Conservation (phyloP, 495 filamentous ascomycete genomes). For the Aeminium ludgeri region DNA sequence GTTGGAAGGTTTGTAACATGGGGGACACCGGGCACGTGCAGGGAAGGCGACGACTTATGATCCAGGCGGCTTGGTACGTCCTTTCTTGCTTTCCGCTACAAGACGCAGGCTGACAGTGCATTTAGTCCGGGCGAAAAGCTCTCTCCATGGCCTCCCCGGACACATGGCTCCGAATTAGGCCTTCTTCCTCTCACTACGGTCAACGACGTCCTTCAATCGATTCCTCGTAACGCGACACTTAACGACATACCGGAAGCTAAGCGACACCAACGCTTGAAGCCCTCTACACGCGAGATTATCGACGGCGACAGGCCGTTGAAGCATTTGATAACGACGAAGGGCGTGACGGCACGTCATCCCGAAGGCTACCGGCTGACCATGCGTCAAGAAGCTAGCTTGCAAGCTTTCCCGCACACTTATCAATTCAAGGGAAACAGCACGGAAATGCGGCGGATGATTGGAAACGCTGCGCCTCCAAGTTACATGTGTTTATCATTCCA, state of each 20-base stretch:
- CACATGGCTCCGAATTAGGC: conserved; percentile 35
- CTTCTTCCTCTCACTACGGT: conserved; percentile 28
- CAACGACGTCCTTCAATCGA: not conserved
- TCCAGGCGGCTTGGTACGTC: conserved; percentile 61
- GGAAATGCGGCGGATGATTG: conserved; percentile 52
- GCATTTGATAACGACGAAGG: conserved; percentile 50
- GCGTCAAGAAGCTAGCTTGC: conserved; percentile 53
- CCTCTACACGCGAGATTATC: not conserved
- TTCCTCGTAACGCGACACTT: not conserved
- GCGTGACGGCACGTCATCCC: conserved; percentile 56
- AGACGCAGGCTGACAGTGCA: conserved; percentile 11
- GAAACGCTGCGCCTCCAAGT: conserved; percentile 67
- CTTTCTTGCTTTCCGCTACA: conserved; percentile 6
- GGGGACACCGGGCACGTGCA: conserved; percentile 46
- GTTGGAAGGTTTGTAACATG: conserved; percentile 37
- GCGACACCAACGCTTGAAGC: not conserved
- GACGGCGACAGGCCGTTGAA: conserved; percentile 21
- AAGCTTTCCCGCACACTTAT: conserved; percentile 54
- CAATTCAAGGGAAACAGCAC: conserved; percentile 32
- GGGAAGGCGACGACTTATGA: conserved; percentile 45
- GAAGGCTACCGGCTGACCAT: conserved; percentile 47
- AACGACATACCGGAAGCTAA: not conserved
- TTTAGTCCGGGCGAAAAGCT: conserved; percentile 56
- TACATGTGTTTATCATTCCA: conserved; percentile 42
- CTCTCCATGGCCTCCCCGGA: conserved; percentile 49